Evolutionary conservation across 208 protist species (phyloP), one percentile per base, ranked within the genome.

Genomic region (Acanthamoeba healyi): DNA sequence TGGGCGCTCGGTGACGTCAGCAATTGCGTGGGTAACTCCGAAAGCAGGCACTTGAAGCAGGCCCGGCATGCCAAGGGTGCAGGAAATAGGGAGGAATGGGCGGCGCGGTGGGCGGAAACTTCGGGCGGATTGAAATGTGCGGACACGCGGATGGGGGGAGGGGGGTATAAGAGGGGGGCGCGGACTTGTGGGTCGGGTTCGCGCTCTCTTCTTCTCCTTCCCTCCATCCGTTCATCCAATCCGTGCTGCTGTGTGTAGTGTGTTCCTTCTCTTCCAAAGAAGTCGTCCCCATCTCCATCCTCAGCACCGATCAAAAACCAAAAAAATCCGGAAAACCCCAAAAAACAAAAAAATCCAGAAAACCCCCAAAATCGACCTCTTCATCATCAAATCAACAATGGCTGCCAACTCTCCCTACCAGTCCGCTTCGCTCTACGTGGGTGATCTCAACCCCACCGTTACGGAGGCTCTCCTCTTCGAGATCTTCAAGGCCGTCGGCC

Each of bases 401-500:
- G 72, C 72, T 34, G 72, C 72, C 72, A 82, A 44, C 42, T 89
- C 88, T 44, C 88, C 88, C 26, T 94, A 67, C 63, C 94, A 95
- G 70, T 99, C 98, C 86, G 94, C 95, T 22, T 99, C 99, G 22
- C 97, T 99, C 42, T 99, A 99, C 96, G 98, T 99, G 46, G 99
- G 99, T 88, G 99, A 99, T 91, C 97, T 99, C 26, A 97, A 99
- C 95, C 97, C 97, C 94, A 98, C 99, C 58, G 97, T 98, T 29
- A 97, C 97, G 54, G 99, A 99, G 95, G 97, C 98, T 29, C 95
- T 98, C 82, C 97, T 99, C 44, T 99, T 99, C 91, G 98, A 99
- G 91, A 86, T 99, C 24, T 99, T 99, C 97, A 99, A 98, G 94
- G 96, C 98, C 24, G 98, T 99, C 84, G 99, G 99, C 94, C 99